Evolutionary conservation across 495 filamentous ascomycete species (phyloP).

Genomic region (Glonium stellatum): DNA sequence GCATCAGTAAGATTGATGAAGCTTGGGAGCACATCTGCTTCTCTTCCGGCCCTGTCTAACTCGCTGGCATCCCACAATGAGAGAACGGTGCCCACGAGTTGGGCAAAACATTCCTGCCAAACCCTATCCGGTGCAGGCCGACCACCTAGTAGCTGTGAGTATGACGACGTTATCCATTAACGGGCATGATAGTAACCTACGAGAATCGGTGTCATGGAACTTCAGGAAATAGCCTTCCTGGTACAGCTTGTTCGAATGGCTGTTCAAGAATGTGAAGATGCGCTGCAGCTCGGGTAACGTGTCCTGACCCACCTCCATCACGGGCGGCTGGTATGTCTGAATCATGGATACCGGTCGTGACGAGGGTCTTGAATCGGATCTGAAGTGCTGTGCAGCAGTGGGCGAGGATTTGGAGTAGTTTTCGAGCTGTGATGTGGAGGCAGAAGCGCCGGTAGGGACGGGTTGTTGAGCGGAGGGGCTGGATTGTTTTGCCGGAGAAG

Average conservation of each 20-base stretch:
- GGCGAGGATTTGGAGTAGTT: constrained; percentile 13
- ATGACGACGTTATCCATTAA: not conserved
- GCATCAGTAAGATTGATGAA: constrained; percentile 98
- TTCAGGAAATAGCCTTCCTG: constrained; percentile 98
- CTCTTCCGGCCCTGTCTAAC: constrained; percentile 76
- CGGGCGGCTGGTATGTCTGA: constrained; percentile 79
- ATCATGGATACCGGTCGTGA: constrained; percentile 57
- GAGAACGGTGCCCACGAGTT: constrained; percentile 88
- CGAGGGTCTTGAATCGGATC: constrained; percentile 37
- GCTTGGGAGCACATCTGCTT: constrained; percentile 81
- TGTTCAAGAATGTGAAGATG: constrained; percentile 90
- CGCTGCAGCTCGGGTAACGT: constrained; percentile 88
- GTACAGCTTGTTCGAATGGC: constrained; percentile 91
- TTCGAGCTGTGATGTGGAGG: constrained; percentile 21
- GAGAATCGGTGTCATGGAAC: constrained; percentile 81
- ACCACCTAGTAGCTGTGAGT: constrained; percentile 57
- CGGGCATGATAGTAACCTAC: constrained; percentile 51
- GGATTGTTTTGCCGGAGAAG: constrained; percentile 16
- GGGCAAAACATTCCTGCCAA: constrained; percentile 96
- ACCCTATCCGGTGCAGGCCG: constrained; percentile 76
- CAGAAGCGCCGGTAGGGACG: constrained; percentile 13
- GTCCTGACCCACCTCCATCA: constrained; percentile 76
- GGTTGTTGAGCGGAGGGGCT: not conserved
- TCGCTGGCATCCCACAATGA: constrained; percentile 94
- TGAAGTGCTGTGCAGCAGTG: constrained; percentile 11